Evolutionary conservation across 148 eudicot genomes (phyloP).

Genomic region (Rhododendron simsii): DNA sequence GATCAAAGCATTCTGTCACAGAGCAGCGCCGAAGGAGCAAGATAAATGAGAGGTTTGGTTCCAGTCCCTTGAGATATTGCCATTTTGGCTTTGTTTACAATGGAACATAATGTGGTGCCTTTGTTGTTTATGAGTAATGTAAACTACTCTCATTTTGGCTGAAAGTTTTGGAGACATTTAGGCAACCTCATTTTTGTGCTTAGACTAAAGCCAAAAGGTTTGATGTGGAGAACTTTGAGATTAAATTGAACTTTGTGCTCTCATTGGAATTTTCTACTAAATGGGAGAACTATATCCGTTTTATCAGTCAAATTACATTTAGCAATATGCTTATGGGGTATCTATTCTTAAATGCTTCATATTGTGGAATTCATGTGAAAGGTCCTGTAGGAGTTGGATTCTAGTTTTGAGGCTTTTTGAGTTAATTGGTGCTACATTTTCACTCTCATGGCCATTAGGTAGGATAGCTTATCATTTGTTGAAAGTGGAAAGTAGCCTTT

Average conservation of each 20-base stretch:
- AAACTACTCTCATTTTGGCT: background rate
- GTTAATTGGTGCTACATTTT: background rate
- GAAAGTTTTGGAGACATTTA: background rate
- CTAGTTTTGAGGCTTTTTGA: background rate
- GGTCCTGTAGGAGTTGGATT: background rate
- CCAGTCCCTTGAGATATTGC: background rate
- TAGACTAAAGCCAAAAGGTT: background rate
- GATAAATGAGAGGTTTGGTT: slow-evolving; percentile 82
- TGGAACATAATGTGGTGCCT: background rate
- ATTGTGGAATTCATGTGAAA: background rate
- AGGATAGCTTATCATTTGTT: background rate
- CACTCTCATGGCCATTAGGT: background rate
- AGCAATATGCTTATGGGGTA: background rate
- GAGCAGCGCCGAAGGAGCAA: slow-evolving; percentile 95
- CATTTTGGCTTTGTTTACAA: background rate
- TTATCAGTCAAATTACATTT: background rate
- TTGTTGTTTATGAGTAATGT: background rate
- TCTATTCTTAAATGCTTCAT: background rate
- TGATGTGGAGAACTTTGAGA: background rate
- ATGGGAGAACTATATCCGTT: background rate
- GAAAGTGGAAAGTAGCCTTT: background rate
- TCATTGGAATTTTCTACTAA: too few species aligned
- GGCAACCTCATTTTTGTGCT: background rate
- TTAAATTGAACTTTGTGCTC: background rate
- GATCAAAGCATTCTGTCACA: slow-evolving; percentile 93